Evolutionary conservation across 306 rosid genomes (phyloP).

Genomic region (Cucumis cinereus): DNA sequence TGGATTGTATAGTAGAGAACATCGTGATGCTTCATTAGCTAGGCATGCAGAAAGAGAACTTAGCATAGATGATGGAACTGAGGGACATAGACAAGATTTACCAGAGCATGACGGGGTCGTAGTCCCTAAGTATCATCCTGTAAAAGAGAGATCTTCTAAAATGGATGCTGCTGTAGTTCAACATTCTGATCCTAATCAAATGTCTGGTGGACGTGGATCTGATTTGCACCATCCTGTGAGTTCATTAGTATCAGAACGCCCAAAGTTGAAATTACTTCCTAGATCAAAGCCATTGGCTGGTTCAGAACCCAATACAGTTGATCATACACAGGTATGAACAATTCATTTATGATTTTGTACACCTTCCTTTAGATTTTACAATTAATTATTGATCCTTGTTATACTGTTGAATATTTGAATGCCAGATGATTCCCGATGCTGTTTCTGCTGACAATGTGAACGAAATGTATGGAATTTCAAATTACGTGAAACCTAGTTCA

Average conservation of each 20-base stretch:
- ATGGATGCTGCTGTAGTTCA: constrained; percentile 26
- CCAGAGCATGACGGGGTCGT: constrained; percentile 30
- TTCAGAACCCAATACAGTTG: constrained; percentile 35
- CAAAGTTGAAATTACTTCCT: constrained; percentile 69
- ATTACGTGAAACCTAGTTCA: constrained; percentile 37
- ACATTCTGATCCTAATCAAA: constrained; percentile 27
- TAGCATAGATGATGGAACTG: constrained; percentile 27
- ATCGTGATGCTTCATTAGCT: constrained; percentile 40
- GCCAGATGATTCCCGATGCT: constrained; percentile 27
- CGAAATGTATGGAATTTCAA: constrained; percentile 36
- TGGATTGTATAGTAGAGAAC: constrained; percentile 27
- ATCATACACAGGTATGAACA: constrained; percentile 45
- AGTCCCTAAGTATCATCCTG: constrained; percentile 26
- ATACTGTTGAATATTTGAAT: constrained; percentile 24
- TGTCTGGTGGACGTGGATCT: constrained; percentile 30
- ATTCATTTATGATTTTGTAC: constrained; percentile 1
- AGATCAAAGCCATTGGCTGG: constrained; percentile 46
- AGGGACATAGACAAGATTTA: constrained; percentile 44
- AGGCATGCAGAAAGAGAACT: constrained; percentile 47
- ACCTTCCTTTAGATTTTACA: background rate
- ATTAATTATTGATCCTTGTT: background rate
- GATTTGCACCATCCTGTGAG: constrained; percentile 32
- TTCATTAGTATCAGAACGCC: constrained; percentile 53
- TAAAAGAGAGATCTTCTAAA: constrained; percentile 23
- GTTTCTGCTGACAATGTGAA: constrained; percentile 32